A percentile compares a stretch with the other conserved stretches of the same genome.
These are phyloP conservation scores for Aspergillus brasiliensis DNA, from an alignment of 2,329 filamentous ascomycete genomes.

Conservation along the genomic window DNA sequence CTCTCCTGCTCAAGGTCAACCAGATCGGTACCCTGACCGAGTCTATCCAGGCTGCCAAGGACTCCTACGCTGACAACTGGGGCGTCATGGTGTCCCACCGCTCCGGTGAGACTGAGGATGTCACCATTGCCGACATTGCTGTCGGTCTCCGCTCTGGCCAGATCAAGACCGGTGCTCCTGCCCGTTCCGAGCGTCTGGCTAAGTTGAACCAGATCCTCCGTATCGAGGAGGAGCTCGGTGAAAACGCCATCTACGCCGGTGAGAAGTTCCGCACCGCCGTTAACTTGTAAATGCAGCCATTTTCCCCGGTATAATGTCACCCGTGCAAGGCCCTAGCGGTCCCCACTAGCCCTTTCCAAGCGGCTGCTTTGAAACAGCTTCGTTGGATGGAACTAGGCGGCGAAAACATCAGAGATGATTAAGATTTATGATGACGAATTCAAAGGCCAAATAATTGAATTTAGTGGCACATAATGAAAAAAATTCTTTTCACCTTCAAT, in stretches of 20 bases:
- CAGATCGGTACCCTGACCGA: slow-evolving; percentile 99
- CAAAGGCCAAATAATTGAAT: slow-evolving; percentile 21
- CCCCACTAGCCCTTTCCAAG: not conserved
- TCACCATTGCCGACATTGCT: slow-evolving; percentile 97
- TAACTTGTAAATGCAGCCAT: slow-evolving; percentile 67
- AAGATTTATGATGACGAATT: slow-evolving; percentile 31
- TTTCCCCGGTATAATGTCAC: slow-evolving; percentile 1
- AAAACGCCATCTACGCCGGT: slow-evolving; percentile 88
- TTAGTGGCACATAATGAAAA: slow-evolving; percentile 29
- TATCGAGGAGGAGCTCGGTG: slow-evolving; percentile 98
- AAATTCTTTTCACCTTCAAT: slow-evolving; percentile 6
- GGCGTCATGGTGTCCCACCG: slow-evolving; percentile 99
- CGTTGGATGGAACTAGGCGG: slow-evolving; percentile 6
- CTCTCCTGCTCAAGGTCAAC: slow-evolving; percentile 99
- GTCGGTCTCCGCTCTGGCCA: slow-evolving; percentile 95
- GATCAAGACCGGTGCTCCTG: slow-evolving; percentile 98
- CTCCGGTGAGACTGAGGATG: slow-evolving; percentile 98
- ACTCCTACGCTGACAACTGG: slow-evolving; percentile 93
- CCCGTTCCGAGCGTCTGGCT: slow-evolving; percentile 94
- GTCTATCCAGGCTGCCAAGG: slow-evolving; percentile 98
- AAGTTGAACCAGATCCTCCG: slow-evolving; percentile 99
- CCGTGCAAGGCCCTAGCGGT: not conserved
- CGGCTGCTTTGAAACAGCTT: slow-evolving; percentile 1
- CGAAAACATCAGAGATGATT: slow-evolving; percentile 4
- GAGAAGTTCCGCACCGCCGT: slow-evolving; percentile 88